Percentiles rank a stretch among this genome's conserved stretches.
Evolutionary conservation across 148 eudicot genomes (phyloP).

Genomic region (Chenopodium formosanum): DNA sequence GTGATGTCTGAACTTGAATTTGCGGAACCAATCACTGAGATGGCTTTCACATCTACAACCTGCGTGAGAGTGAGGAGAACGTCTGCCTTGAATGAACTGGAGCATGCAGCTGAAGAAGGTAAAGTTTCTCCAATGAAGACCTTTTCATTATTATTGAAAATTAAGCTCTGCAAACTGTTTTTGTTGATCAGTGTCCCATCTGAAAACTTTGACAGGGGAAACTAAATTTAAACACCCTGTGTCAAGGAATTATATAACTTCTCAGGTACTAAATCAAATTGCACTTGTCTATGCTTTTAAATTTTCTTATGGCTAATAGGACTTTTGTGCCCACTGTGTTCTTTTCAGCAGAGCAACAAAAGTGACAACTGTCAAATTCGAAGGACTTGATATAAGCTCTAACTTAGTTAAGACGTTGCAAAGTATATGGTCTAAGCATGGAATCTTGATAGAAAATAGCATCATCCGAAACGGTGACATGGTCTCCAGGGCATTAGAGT

Average conservation of each 20-base stretch:
- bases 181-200: background rate
- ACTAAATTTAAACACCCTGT: background rate
- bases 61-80: too few relatives aligned
- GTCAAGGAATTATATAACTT: background rate
- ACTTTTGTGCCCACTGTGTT: background rate
- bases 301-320: background rate
- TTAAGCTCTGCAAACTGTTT: background rate
- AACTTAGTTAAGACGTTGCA: constrained; percentile 10
- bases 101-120: background rate
- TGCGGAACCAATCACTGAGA: too few relatives aligned
- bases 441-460: constrained; percentile 1
- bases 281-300: background rate
- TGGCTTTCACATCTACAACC: too few relatives aligned
- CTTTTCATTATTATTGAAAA: background rate
- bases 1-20: background rate
- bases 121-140: background rate
- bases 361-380: background rate
- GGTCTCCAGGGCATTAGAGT: background rate
- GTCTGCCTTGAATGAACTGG: too few relatives aligned
- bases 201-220: background rate
- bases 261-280: background rate
- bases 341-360: background rate
- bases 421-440: constrained; percentile 10
- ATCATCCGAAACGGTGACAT: constrained; percentile 1
- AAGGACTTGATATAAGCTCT: constrained; percentile 13